A percentile compares a stretch with the other conserved stretches of the same genome.
phyloP scores from a whole-genome alignment of 352 stramenopile genomes.

The Halophytophthora batemanensis region DNA sequence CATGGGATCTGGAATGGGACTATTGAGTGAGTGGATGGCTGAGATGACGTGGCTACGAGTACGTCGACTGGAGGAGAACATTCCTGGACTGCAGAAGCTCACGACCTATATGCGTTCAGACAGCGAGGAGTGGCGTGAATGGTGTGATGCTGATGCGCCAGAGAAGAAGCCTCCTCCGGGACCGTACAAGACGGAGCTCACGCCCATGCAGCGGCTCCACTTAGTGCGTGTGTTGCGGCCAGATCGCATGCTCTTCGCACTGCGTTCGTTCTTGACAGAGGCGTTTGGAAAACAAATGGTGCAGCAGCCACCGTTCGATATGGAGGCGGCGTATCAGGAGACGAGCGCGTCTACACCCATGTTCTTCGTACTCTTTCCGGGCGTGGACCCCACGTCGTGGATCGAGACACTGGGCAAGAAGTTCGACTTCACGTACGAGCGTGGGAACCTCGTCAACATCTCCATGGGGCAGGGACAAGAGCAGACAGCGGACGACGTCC shows the following conservation, averaged over 20 bases:
- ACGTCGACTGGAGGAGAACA: slow-evolving; percentile 86
- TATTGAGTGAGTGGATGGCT: slow-evolving; percentile 91
- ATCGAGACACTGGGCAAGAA: slow-evolving; percentile 82
- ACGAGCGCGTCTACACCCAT: slow-evolving; percentile 89
- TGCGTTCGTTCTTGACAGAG: slow-evolving; percentile 61
- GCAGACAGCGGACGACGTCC: slow-evolving; percentile 55
- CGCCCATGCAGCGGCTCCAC: slow-evolving; percentile 66
- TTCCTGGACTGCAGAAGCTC: slow-evolving; percentile 89
- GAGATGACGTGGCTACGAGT: slow-evolving; percentile 87
- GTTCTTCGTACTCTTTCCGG: slow-evolving; percentile 91
- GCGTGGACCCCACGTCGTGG: slow-evolving; percentile 85
- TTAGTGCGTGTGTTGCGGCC: slow-evolving; percentile 80
- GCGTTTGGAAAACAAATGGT: slow-evolving; percentile 61
- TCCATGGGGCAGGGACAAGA: slow-evolving; percentile 92
- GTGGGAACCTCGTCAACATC: slow-evolving; percentile 74
- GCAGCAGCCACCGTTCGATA: slow-evolving; percentile 86
- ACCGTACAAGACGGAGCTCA: slow-evolving; percentile 47
- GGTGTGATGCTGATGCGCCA: slow-evolving; percentile 91
- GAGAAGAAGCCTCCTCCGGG: slow-evolving; percentile 90
- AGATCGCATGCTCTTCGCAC: slow-evolving; percentile 74
- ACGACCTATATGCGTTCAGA: slow-evolving; percentile 94
- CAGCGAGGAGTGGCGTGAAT: slow-evolving; percentile 94
- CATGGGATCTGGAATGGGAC: slow-evolving; percentile 72
- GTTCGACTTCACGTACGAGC: slow-evolving; percentile 79
- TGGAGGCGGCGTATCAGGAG: slow-evolving; percentile 85